Evolutionary conservation across 768 basidiomycete species (phyloP), one percentile per base, ranked within the genome.

Genomic region (Aureoboletus auriporus): DNA sequence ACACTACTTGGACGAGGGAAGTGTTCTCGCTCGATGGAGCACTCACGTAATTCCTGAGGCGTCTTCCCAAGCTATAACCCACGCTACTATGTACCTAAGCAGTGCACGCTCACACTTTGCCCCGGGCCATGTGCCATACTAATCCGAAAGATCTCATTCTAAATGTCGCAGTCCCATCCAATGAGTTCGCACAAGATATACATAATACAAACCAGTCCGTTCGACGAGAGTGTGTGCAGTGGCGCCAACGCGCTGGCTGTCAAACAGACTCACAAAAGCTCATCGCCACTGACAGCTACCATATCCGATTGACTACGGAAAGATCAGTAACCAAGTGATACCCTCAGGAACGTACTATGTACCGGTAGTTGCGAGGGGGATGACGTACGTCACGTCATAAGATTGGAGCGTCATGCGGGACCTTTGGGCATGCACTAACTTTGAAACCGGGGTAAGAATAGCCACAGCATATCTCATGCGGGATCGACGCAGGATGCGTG

Each of bases 1-100:
- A 49, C 38, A 37, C 20, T 23, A 23, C 23, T 20, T 38, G 28
- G 27, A 52, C 37, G 35, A 52, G 46, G 30, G 20, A 50, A 38
- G 42, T 49, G 20, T 23, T 23, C 20, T 23, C 20, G 20, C 20
- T 47, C 47, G 39, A 13, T 42, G 38, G 34, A 51, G 41, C 27
- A 40, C 37, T n/a, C 41, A 52, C 44, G 43, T 44, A 49, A 53
- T 58, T 54, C 50, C 49, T 52, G 53, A 53, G 50, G 30, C 20
- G 29, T 20, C 39, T 46, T 45, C 44, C 35, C 41, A 47, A n/a
- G 47, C 23, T 41, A 39, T 20, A 39, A 16, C 38, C 35, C 54
- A 59, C 60, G 49, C 42, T 14, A 17, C 20, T 23, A 23, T 23
- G 20, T 23, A 23, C 2, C 20, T 23, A 23, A n/a, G 20, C 4